Conservation (phyloP, 208 protist species). For the Crithidia thermophila region DNA sequence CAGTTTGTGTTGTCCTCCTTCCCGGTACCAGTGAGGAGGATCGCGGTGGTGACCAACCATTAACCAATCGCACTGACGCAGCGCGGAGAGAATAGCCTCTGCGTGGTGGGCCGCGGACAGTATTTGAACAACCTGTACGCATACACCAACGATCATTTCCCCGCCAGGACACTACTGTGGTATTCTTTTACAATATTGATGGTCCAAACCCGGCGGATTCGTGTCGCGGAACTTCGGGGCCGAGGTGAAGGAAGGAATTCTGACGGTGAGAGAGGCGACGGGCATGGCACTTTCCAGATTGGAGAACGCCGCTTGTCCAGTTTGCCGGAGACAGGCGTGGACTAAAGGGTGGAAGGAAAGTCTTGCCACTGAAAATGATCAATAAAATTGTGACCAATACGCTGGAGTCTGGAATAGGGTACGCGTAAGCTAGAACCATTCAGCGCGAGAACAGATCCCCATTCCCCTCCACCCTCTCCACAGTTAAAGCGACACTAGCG, state of each 20-base stretch:
- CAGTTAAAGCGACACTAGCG: too few species aligned
- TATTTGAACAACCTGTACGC: conserved; percentile 10
- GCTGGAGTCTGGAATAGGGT: conserved; percentile 7
- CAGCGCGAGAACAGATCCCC: too few species aligned
- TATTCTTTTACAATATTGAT: conserved; percentile 2
- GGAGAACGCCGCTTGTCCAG: neutral
- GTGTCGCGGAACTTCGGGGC: conserved; percentile 8
- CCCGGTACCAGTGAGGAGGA: neutral
- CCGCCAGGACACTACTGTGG: neutral
- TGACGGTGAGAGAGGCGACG: neutral
- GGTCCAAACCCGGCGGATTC: neutral
- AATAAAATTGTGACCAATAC: conserved; percentile 6
- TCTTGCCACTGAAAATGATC: conserved; percentile 10
- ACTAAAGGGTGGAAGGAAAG: conserved; percentile 2
- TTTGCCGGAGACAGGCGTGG: conserved; percentile 1
- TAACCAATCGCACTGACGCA: conserved; percentile 6
- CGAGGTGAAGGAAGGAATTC: neutral
- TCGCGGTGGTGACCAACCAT: conserved; percentile 2
- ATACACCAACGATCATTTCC: conserved; percentile 13
- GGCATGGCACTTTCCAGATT: neutral
- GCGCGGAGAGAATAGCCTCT: conserved; percentile 1
- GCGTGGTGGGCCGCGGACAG: conserved; percentile 5
- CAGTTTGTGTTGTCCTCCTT: neutral
- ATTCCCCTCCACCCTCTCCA: too few species aligned
- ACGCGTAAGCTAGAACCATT: too few species aligned